Conservation (phyloP, 306 rosid species). For the Geum urbanum region DNA sequence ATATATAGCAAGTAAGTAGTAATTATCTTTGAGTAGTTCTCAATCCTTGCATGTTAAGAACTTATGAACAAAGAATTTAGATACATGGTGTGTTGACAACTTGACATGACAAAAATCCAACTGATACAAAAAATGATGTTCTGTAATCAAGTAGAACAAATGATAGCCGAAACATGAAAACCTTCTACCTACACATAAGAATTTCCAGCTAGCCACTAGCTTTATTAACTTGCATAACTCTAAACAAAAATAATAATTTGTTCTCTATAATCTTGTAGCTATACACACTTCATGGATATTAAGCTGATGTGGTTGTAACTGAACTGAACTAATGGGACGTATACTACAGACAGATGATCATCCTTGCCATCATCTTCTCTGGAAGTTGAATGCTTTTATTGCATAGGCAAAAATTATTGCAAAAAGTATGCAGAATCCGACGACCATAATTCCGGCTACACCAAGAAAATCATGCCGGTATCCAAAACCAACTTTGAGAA, state of each 20-base stretch:
- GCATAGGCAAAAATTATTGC: constrained; percentile 81
- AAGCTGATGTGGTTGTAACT: constrained; percentile 22
- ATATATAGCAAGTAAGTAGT: too few relatives aligned
- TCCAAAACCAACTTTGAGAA: constrained; percentile 64
- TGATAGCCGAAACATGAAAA: constrained; percentile 9
- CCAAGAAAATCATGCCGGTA: constrained; percentile 74
- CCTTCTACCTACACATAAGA: constrained; percentile 38
- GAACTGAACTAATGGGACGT: constrained; percentile 5
- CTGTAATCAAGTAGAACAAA: too few relatives aligned
- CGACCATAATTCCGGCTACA: constrained; percentile 67
- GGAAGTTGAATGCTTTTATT: constrained; percentile 97
- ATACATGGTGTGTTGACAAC: not conserved
- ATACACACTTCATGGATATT: constrained; percentile 29
- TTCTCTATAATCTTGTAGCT: constrained; percentile 27
- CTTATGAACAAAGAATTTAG: not conserved
- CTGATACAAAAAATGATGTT: not conserved
- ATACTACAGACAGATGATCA: constrained; percentile 10
- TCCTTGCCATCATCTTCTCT: constrained; percentile 73
- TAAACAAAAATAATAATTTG: not conserved
- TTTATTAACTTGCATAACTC: constrained; percentile 17
- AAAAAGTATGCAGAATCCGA: constrained; percentile 80
- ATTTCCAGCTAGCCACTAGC: constrained; percentile 23
- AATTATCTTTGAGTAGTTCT: too few relatives aligned
- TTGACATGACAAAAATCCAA: not conserved
- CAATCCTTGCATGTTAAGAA: not conserved